Evolutionary conservation across 2,329 filamentous ascomycete genomes (phyloP), one percentile per base, ranked within the genome.

Genomic region (Calycina marina): DNA sequence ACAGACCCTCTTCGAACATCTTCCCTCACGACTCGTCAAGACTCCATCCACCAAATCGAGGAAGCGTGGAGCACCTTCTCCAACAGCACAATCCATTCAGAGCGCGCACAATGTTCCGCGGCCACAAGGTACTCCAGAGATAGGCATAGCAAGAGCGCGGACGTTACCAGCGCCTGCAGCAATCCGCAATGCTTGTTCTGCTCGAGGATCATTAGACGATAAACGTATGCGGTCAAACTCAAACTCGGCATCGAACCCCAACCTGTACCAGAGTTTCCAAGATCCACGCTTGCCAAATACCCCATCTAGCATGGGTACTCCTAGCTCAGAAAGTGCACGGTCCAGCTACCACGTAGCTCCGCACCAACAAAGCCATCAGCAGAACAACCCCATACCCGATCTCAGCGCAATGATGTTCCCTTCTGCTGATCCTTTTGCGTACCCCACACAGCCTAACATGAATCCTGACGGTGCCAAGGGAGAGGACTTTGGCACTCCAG

Each of bases 1-100:
- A n/a, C n/a, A n/a, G n/a, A n/a, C n/a, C n/a, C 65, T 94, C 5
- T 94, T 96, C 52, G 81, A 90, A 38, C 73, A 85, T 49, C 58
- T 96, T 1, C 84, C 86, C 1, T 76, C 79, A 31, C 68, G 68
- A 35, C 60, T 92, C 18, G 77, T 75, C 45, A 30, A 60, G 6
- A 37, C 44, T 55, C 36, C 47, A 50, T 27, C 58, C 52, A 28
- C 50, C 55, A 11, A 45, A 50, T 14, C 56, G 55, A 72, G 67
- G 48, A 76, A 76, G 50, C 62, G 72, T 20, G 60, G 69, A 3
- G 68, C 69, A 1, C 62, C 68, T 8, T 59, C 60, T 12, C 41
- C 56, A 11, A 52, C 15, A 48, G 47, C 27, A 40, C 55, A 25
- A 35, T 53, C 35, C 49, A 37, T 48, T 52, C 15, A 48, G 52